These are phyloP conservation scores for Fraxinus angustifolia DNA, from an alignment of 305 asterid species.

Conservation along the genomic window DNA sequence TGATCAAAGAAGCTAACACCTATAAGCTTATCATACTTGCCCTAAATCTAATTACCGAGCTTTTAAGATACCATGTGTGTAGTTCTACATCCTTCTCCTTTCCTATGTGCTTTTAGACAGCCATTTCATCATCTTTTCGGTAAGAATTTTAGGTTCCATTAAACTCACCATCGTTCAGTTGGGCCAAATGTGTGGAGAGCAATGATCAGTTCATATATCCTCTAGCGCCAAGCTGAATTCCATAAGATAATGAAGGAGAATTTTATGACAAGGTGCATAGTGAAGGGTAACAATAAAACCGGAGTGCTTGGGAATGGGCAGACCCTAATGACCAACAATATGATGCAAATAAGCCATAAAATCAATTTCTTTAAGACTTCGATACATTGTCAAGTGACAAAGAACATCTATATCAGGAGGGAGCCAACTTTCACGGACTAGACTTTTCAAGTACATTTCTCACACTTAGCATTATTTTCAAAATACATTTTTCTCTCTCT, in stretches of 20 bases:
- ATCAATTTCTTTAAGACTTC: not conserved
- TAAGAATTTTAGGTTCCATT: not conserved
- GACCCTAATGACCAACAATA: not conserved
- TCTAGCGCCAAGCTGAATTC: not conserved
- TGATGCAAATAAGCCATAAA: not conserved
- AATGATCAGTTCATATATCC: not conserved
- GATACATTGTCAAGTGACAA: not conserved
- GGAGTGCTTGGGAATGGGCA: not conserved
- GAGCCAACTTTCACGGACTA: not conserved
- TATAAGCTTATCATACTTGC: not conserved
- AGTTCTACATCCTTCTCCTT: not conserved
- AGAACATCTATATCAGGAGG: not conserved
- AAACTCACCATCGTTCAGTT: not conserved
- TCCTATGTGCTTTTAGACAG: not conserved
- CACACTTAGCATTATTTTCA: not conserved
- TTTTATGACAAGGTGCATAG: not conserved
- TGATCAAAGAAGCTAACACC: not conserved
- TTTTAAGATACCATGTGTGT: not conserved
- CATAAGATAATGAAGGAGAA: not conserved
- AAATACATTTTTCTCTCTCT: not conserved
- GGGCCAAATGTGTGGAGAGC: not conserved
- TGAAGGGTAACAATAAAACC: not conserved
- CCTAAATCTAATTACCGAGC: not conserved
- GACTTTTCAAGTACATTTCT: not conserved
- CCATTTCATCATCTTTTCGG: not conserved